phyloP scores from a whole-genome alignment of 805 yeast genomes.

The Candida andamanensis region DNA sequence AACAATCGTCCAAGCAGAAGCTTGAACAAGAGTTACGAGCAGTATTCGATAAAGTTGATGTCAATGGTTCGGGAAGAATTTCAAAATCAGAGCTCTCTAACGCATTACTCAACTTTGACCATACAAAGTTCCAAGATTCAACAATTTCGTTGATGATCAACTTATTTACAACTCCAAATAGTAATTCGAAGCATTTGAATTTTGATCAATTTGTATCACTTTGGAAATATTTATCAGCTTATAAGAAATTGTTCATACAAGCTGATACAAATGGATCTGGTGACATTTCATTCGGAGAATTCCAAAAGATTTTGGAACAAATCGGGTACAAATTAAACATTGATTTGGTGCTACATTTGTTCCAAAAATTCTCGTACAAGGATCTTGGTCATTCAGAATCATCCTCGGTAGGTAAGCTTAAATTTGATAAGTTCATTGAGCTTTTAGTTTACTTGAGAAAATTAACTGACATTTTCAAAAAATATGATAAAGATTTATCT shows the following conservation, averaged over 20 bases:
- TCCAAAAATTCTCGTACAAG: conserved; percentile 47
- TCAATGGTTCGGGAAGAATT: conserved; percentile 48
- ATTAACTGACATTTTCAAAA: conserved; percentile 73
- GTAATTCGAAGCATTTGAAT: conserved; percentile 19
- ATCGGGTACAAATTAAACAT: conserved; percentile 62
- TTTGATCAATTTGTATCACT: conserved; percentile 62
- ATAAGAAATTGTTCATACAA: conserved; percentile 58
- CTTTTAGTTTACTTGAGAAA: conserved; percentile 71
- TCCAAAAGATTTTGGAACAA: conserved; percentile 53
- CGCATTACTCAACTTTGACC: conserved; percentile 61
- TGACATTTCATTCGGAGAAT: conserved; percentile 62
- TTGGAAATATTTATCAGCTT: conserved; percentile 64
- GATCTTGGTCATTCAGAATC: conserved; percentile 21
- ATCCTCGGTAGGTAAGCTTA: conserved; percentile 40
- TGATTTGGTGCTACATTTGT: conserved; percentile 52
- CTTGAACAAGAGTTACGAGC: conserved; percentile 45
- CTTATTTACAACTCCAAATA: conserved; percentile 43
- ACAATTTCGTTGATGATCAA: conserved; percentile 61
- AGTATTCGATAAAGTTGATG: conserved; percentile 52
- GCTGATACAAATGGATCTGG: conserved; percentile 58
- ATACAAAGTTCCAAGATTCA: conserved; percentile 53
- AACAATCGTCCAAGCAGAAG: conserved; percentile 29
- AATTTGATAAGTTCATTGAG: conserved; percentile 80
- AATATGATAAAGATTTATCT: conserved; percentile 67
- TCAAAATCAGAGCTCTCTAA: conserved; percentile 52